A percentile compares a stretch with the other conserved stretches of the same genome.
These are phyloP conservation scores for Xylariaceae sp. DNA, from an alignment of 2,329 filamentous ascomycete genomes.

Conservation along the genomic window DNA sequence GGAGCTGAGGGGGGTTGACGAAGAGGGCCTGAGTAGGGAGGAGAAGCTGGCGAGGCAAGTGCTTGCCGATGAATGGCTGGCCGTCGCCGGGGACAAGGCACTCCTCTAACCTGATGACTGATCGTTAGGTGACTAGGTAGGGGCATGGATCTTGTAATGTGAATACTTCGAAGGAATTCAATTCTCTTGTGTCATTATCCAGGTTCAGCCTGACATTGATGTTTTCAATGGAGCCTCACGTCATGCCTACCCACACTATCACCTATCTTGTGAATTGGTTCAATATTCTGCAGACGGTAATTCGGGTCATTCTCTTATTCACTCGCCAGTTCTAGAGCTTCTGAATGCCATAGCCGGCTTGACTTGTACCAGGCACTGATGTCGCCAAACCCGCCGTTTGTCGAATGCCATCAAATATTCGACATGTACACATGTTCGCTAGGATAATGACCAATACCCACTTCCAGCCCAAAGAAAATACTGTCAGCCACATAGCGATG, in stretches of 20 bases:
- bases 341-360: neutral
- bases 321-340: neutral
- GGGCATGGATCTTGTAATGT: neutral
- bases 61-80: conserved; percentile 34
- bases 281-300: neutral
- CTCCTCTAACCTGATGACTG: neutral
- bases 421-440: conserved; percentile 20
- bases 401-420: conserved; percentile 14
- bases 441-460: conserved; percentile 3
- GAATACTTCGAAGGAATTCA: too few species aligned
- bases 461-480: neutral
- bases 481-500: neutral
- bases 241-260: too few species aligned
- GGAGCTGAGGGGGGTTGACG: conserved; percentile 17
- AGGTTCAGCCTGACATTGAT: too few species aligned
- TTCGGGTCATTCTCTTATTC: neutral
- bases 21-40: conserved; percentile 16
- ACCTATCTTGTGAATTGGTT: neutral
- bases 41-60: conserved; percentile 24
- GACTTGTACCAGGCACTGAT: neutral
- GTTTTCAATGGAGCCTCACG: too few species aligned
- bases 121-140: neutral
- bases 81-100: conserved; percentile 23
- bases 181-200: too few species aligned
- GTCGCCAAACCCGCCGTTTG: conserved; percentile 7